Evolutionary conservation across 371 early-diverging fungal species (phyloP).

Genomic region (Mortierella sp.): DNA sequence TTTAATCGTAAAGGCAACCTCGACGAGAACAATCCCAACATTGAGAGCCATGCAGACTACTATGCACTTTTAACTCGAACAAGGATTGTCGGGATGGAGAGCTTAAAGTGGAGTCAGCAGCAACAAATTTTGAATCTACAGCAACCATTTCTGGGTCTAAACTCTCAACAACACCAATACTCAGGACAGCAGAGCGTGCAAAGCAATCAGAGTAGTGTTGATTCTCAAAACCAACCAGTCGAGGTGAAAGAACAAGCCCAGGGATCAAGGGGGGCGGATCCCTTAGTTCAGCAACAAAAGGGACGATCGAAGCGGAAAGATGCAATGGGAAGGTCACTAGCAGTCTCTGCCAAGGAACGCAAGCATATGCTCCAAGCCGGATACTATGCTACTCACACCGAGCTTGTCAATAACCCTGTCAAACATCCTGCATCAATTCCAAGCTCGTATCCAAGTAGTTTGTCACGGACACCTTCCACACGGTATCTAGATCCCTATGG

Average conservation of each 20-base stretch:
- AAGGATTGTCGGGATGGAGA: slow-evolving; percentile 22
- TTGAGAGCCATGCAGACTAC: background rate
- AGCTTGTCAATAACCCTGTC: background rate
- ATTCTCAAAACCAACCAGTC: too few relatives aligned
- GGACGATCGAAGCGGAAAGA: background rate
- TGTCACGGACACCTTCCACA: too few relatives aligned
- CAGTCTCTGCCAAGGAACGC: slow-evolving; percentile 30
- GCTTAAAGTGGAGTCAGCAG: slow-evolving; percentile 19
- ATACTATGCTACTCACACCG: slow-evolving; percentile 30
- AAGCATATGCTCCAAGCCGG: slow-evolving; percentile 45
- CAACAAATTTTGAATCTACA: slow-evolving; percentile 2
- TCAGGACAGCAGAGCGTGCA: too few relatives aligned
- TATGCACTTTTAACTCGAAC: background rate
- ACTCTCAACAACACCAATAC: too few relatives aligned
- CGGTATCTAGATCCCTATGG: too few relatives aligned
- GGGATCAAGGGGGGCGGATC: too few relatives aligned
- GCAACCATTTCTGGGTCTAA: background rate
- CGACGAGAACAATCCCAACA: too few relatives aligned
- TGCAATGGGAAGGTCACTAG: slow-evolving; percentile 13
- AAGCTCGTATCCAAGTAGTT: too few relatives aligned
- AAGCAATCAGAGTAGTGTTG: too few relatives aligned
- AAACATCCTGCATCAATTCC: background rate
- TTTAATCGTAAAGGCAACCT: too few relatives aligned
- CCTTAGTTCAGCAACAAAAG: background rate
- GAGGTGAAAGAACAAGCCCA: too few relatives aligned